Conservation (phyloP, 2,329 filamentous ascomycete genomes). For the Colletotrichum tamarilloi region DNA sequence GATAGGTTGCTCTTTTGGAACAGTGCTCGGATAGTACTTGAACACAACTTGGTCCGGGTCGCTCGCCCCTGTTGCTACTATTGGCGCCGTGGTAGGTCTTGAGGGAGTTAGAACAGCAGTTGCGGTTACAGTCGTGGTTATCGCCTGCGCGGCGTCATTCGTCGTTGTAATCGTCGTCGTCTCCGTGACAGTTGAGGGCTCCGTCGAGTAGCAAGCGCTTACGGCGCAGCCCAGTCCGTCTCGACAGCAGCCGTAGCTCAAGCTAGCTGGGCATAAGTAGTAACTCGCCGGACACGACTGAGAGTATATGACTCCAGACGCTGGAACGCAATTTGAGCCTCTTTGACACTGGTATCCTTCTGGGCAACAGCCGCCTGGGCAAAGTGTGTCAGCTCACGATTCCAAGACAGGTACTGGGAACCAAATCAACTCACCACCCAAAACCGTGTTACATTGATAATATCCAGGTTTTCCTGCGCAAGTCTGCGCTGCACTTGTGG, state of each 20-base stretch:
- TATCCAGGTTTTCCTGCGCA: slow-evolving; percentile 51
- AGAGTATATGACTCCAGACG: slow-evolving; percentile 53
- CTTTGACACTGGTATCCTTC: slow-evolving; percentile 56
- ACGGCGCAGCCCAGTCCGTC: slow-evolving; percentile 61
- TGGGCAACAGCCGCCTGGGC: slow-evolving; percentile 57
- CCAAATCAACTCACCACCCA: slow-evolving; percentile 45
- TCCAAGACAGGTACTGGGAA: slow-evolving; percentile 5
- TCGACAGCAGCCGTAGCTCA: slow-evolving; percentile 65
- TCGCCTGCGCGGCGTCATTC: slow-evolving; percentile 48
- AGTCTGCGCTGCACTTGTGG: slow-evolving; percentile 54
- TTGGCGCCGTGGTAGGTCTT: slow-evolving; percentile 41
- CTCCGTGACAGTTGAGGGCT: slow-evolving; percentile 56
- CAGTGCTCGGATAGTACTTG: slow-evolving; percentile 56
- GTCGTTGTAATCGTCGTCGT: slow-evolving; percentile 59
- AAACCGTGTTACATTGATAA: slow-evolving; percentile 52
- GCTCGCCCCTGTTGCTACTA: slow-evolving; percentile 40
- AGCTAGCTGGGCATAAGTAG: slow-evolving; percentile 60
- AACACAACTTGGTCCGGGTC: slow-evolving; percentile 46
- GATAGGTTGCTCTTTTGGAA: slow-evolving; percentile 53
- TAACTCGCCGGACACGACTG: slow-evolving; percentile 56
- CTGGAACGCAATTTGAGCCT: slow-evolving; percentile 53
- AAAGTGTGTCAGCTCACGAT: not conserved
- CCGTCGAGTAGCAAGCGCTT: slow-evolving; percentile 59
- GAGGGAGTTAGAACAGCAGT: slow-evolving; percentile 52
- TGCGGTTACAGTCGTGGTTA: slow-evolving; percentile 53